Evolutionary conservation across 2,329 filamentous ascomycete genomes (phyloP), one percentile per base, ranked within the genome.

Genomic region (Ambrosiella cleistominuta): DNA sequence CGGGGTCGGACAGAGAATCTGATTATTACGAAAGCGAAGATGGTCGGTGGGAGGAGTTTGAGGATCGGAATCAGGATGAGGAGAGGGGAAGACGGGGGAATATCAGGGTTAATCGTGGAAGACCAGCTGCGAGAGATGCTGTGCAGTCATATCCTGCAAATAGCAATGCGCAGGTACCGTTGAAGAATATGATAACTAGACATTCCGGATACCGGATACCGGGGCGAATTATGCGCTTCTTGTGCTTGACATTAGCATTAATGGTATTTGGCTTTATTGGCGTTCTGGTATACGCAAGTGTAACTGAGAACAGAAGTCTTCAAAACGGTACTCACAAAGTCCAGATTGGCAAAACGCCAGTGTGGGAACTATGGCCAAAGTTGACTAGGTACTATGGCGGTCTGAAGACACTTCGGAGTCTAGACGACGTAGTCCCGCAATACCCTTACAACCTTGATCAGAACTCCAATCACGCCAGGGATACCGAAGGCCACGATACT

Each of bases 371-470:
- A 8, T 97, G 95, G 67, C 81, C 82, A 0, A 94, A 95, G 65
- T 70, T 98, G 61, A 84, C 83, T 61, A 79, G 90, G 62, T 98
- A 96, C 68, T 93, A 96, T 68, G 91, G 89, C 12, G 93, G 93
- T 0, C 77, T 98, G 60, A 77, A 83, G 62, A 85, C 79, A 0
- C 67, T 98, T 61, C 79, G 86, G 0, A 70, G 80, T 0, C 71
- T 81, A 35, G 68, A 75, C 12, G 74, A 86, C 53, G 91, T 90
- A 63, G 73, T 76, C 8, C 84, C 90, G 0, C 87, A 97, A 66
- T 97, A 95, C 66, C 91, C 93, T 1, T 75, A 76, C 7, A 77
- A 63, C 40, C 70, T 47, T 59, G 8, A 61, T 63, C 42, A 54
- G 13, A 7, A 54, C 7, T 12, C 6, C 12, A 17, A 17, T 53